phyloP scores from a whole-genome alignment of 768 basidiomycete genomes.

The Tulasnella sp. region DNA sequence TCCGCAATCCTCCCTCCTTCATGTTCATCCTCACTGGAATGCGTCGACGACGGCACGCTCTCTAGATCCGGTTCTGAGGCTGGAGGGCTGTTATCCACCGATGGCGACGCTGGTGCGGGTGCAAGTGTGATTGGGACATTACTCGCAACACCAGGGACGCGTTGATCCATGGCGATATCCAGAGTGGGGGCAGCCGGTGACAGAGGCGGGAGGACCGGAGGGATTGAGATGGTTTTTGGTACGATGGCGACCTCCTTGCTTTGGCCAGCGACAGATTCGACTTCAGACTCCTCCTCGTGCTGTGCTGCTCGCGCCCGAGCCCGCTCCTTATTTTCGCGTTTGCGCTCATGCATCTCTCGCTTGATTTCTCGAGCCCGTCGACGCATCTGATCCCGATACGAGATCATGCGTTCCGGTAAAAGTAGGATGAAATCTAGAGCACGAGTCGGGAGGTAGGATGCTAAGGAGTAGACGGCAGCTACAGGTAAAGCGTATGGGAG shows the following conservation, averaged over 20 bases:
- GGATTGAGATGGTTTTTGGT: background rate
- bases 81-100: too few relatives aligned
- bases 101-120: background rate
- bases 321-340: background rate
- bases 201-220: background rate
- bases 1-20: background rate
- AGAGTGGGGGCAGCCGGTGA: background rate
- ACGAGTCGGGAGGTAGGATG: constrained; percentile 7
- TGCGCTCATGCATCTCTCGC: background rate
- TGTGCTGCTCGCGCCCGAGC: background rate
- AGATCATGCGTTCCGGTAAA: constrained; percentile 1
- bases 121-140: background rate
- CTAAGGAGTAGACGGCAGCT: constrained; percentile 4
- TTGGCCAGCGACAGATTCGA: too few relatives aligned
- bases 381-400: constrained; percentile 5
- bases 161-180: background rate
- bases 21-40: background rate
- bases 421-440: constrained; percentile 1
- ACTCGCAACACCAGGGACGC: background rate
- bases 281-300: constrained; percentile 2
- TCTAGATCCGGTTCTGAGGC: constrained; percentile 5
- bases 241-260: constrained; percentile 7
- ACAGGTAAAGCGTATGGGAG: background rate
- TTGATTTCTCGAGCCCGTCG: background rate
- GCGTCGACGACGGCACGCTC: background rate